phyloP scores from a whole-genome alignment of 176 grass and related monocot genomes.

The Hordeum vulgare region MorexV3_pseudomolecules_assembly NC_058522.1:579700905-579701404 shows the following conservation, averaged over 20 bases:
- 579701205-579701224: too few relatives aligned
- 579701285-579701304: too few relatives aligned
- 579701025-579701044: background rate
- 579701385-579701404: too few relatives aligned
- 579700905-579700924: background rate
- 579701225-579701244: too few relatives aligned
- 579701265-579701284: too few relatives aligned
- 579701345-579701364: too few relatives aligned
- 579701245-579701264: too few relatives aligned
- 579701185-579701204: background rate
- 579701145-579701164: background rate
- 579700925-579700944: background rate
- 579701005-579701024: background rate
- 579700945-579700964: background rate
- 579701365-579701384: too few relatives aligned
- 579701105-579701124: background rate
- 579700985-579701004: background rate
- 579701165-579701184: background rate
- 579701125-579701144: background rate
- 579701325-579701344: too few relatives aligned
- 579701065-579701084: background rate
- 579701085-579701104: background rate
- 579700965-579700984: background rate
- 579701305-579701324: too few relatives aligned
- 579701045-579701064: background rate